Evolutionary conservation across 192 early-diverging fungal genomes (phyloP).

Genomic region (Coemansia sp.): DNA sequence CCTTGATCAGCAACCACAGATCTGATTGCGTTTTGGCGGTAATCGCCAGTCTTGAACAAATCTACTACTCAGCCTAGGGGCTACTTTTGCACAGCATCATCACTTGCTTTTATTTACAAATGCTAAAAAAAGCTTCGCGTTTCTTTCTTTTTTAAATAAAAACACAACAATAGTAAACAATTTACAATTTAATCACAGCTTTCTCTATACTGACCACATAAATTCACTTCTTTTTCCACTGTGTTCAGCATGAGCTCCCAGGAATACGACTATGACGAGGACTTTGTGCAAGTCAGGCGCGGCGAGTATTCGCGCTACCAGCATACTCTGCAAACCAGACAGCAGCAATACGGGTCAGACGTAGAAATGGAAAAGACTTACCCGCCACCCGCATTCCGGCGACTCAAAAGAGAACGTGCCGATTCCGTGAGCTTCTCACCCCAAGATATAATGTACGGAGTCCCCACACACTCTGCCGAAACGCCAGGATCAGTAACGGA

Average conservation of each 20-base stretch:
- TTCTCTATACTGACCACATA: no score
- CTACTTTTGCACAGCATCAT: no score
- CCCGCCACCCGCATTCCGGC: slow-evolving; percentile 10
- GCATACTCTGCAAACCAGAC: no score
- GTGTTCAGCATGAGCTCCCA: slow-evolving; percentile 35
- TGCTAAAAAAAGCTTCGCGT: no score
- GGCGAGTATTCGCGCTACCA: slow-evolving; percentile 6
- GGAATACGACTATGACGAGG: slow-evolving; percentile 36
- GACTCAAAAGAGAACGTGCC: slow-evolving; percentile 24
- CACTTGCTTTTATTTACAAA: no score
- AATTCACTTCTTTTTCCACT: no score
- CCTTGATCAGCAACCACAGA: no score
- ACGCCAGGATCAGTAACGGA: no score
- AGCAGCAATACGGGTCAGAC: slow-evolving; percentile 13
- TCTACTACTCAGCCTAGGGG: no score
- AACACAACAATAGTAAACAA: background rate
- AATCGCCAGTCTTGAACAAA: no score
- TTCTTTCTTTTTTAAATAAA: no score
- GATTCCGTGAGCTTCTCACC: slow-evolving; percentile 37
- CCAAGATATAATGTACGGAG: slow-evolving; percentile 23
- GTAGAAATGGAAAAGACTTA: slow-evolving; percentile 18
- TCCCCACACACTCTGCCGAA: slow-evolving; percentile 32
- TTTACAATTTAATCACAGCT: background rate
- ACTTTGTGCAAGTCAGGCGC: slow-evolving; percentile 31
- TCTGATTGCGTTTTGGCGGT: no score